Evolutionary conservation across 495 filamentous ascomycete species (phyloP).

Genomic region (Trichoderma virens): DNA sequence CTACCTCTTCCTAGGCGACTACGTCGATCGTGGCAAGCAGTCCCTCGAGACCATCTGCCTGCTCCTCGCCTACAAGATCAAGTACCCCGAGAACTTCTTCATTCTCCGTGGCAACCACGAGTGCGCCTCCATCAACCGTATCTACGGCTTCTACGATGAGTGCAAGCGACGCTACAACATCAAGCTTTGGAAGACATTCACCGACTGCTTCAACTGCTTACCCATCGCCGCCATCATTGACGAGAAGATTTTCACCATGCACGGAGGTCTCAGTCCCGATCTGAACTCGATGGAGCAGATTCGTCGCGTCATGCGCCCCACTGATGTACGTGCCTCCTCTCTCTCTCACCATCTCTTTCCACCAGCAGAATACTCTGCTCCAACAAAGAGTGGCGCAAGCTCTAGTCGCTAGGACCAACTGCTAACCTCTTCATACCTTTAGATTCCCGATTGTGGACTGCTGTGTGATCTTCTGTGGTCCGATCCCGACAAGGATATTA

Average conservation of each 20-base stretch:
- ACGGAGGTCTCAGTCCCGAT: constrained; percentile 93
- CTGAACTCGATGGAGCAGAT: constrained; percentile 99
- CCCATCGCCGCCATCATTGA: constrained; percentile 99
- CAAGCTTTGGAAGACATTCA: constrained; percentile 99
- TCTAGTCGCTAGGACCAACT: constrained; percentile 11
- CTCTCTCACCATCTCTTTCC: neutral
- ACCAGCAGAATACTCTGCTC: too few relatives aligned
- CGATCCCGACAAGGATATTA: constrained; percentile 98
- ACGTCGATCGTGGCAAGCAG: constrained; percentile 98
- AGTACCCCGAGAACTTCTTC: constrained; percentile 99
- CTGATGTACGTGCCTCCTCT: constrained; percentile 65
- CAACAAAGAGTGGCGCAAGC: too few relatives aligned
- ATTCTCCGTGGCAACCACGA: constrained; percentile 98
- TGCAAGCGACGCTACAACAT: constrained; percentile 99
- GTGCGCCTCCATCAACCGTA: constrained; percentile 99
- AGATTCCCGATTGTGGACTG: constrained; percentile 98
- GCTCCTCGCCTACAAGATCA: constrained; percentile 98
- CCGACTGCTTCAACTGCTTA: constrained; percentile 99
- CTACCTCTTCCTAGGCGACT: constrained; percentile 98
- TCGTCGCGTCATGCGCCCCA: constrained; percentile 95
- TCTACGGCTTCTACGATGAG: constrained; percentile 99
- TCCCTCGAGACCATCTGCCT: constrained; percentile 99
- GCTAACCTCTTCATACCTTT: constrained; percentile 27
- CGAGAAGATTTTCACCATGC: constrained; percentile 99
- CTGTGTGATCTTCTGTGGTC: constrained; percentile 98